Base-by-base conservation (phyloP, 2,329 filamentous ascomycete genomes). In the Penicillium sp. region DNA sequence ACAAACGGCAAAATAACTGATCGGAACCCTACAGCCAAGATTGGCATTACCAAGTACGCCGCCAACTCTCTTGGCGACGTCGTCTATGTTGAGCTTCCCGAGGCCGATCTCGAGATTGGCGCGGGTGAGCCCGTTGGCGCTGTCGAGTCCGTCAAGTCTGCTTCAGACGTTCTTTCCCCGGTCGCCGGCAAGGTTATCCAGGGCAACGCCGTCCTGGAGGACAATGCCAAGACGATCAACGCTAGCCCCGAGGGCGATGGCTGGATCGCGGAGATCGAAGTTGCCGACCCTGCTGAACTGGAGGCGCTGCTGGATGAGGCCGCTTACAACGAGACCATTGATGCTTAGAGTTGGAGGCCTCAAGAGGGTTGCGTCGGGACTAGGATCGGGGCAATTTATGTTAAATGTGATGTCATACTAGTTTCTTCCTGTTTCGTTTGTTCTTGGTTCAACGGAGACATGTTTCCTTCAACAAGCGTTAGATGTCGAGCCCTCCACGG, bases 141-240 rank as follows among this genome's bases (percentile, higher is more conserved):
- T 45, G 91, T 98, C 57, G 93, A 98, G 75, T 96, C 89, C 2
- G 93, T 98, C 69, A 98, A 98, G 78, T 93, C 86, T 48, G 93
- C 93, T n/a, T 91, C 87, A 50, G 93, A 98, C 67, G 95, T 98
- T 75, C 85, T 95, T 72, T 83, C 88, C 10, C 93, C 93, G 13
- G 79, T 96, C 53, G 72, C 77, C 36, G 91, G 91, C 62, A 85
- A 73, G 54, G 80, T 98, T 46, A 76, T 80, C 25, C 79, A 84
- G 60, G 76, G 83, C 58, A 98, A 98, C 73, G 61, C 63, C 8
- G 62, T 74, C 45, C 78, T 98, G 47, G 86, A 94, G 68, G 84
- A 93, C 67, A 90, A 86, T 74, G 91, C 93, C 15, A 79, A 79
- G 45, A 83, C 79, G 40, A 89, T 98, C 73, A 98, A 97, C 75